These are phyloP conservation scores for Nemania sp. DNA, from an alignment of 2,329 filamentous ascomycete genomes.

Conservation along the genomic window DNA sequence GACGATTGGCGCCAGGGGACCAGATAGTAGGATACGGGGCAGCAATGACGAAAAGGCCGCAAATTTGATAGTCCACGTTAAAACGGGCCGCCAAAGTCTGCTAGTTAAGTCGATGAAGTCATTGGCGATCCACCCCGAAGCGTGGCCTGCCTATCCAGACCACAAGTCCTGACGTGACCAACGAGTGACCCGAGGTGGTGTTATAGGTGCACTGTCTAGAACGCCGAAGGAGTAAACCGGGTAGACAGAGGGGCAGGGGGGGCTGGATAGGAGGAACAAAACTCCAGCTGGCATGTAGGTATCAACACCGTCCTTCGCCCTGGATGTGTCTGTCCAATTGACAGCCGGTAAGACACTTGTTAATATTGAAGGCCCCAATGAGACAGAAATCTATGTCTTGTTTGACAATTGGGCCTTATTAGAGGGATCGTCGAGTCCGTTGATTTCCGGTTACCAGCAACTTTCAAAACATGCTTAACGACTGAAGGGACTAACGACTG, in stretches of 20 bases:
- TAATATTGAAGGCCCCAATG: background rate
- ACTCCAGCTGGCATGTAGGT: background rate
- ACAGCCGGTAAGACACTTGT: background rate
- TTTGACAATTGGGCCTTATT: background rate
- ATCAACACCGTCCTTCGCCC: background rate
- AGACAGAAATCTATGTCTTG: background rate
- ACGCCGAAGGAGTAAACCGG: conserved; percentile 4
- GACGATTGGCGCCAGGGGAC: conserved; percentile 25
- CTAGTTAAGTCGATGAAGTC: conserved; percentile 43
- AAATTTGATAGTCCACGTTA: conserved; percentile 32
- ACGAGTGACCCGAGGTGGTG: background rate
- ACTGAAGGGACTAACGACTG: background rate
- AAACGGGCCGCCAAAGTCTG: conserved; percentile 27
- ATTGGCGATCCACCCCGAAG: conserved; percentile 42
- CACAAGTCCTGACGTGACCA: background rate
- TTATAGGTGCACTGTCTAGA: conserved; percentile 8
- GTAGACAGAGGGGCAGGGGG: background rate
- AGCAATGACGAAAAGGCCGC: conserved; percentile 28
- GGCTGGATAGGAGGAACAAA: conserved; percentile 5
- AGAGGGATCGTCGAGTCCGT: background rate
- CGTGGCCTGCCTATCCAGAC: conserved; percentile 36
- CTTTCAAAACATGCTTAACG: conserved; percentile 6
- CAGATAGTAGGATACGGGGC: conserved; percentile 11
- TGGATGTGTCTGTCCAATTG: conserved; percentile 8
- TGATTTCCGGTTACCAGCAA: conserved; percentile 6